Evolutionary conservation across 2,329 filamentous ascomycete genomes (phyloP), one percentile per base, ranked within the genome.

Genomic region (Zasmidium angulare): DNA sequence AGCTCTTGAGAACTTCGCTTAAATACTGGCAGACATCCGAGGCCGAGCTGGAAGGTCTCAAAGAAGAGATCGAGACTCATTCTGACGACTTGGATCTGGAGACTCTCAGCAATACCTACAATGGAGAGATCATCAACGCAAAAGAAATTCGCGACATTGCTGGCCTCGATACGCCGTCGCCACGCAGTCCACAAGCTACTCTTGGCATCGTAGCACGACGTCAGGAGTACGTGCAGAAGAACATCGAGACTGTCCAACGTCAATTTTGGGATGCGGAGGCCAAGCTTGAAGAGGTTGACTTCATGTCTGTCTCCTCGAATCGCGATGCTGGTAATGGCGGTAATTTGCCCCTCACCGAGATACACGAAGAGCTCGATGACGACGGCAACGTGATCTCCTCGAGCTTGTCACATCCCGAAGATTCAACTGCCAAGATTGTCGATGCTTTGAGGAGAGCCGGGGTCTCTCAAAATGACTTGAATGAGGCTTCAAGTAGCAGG

Each of bases 21-120:
- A 86, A 87, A 63, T 89, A 96, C 77, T 99, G 93, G 93, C 89
- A 90, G 64, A 88, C 87, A 56, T 96, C 90, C 85, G 93, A 96
- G 73, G 86, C 89, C 50, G 93, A 98, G 74, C 98, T 98, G 75
- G 91, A 96, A 72, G 86, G 88, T 22, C 82, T 98, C 62, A 92
- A 90, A 72, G 91, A 96, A 72, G 91, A 96, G 69, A 84, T 98
- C 26, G 79, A 46, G 76, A 79, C 53, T 75, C 83, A 56, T 47
- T 23, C 69, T 19, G 65, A 62, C 17, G 53, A 48, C 7, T 31
- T 60, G n/a, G 65, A 68, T 19, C 51, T 72, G 48, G 60, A 60
- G 17, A 63, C 69, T 19, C 82, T 88, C 49, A 83, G 84, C 48
- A 76, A 79, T 36, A 79, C 81, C 12, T 88, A 88, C 64, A 81